A percentile compares a stretch with the other conserved stretches of the same genome.
Evolutionary conservation across 768 basidiomycete species (phyloP).

Genomic region (Saitozyma podzolica): DNA sequence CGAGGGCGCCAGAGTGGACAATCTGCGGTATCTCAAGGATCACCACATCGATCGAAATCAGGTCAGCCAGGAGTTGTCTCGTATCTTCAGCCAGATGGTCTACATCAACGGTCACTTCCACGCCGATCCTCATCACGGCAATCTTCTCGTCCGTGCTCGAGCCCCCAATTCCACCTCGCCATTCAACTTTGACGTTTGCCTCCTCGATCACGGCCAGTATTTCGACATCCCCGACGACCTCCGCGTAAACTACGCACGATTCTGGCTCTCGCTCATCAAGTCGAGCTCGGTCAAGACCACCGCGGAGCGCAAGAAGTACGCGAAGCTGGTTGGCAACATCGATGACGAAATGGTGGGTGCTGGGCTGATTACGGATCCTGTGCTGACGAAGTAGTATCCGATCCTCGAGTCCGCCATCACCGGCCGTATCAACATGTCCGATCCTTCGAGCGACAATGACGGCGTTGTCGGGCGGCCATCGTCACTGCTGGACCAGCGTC

Average conservation of each 20-base stretch:
- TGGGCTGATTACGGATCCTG: background rate
- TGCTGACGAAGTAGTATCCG: conserved; percentile 66
- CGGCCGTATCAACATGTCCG: conserved; percentile 66
- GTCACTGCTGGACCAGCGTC: conserved; percentile 33
- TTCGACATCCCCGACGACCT: conserved; percentile 82
- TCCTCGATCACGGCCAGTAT: conserved; percentile 81
- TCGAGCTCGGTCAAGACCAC: conserved; percentile 66
- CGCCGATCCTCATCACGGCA: conserved; percentile 85
- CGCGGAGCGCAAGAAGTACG: conserved; percentile 77
- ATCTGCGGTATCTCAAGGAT: conserved; percentile 75
- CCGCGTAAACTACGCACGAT: conserved; percentile 67
- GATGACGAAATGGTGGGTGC: conserved; percentile 70
- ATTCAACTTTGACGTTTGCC: conserved; percentile 92
- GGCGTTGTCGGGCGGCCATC: conserved; percentile 12
- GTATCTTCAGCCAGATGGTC: conserved; percentile 94
- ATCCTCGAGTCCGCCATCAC: conserved; percentile 94
- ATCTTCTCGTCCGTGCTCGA: conserved; percentile 82
- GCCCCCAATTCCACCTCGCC: conserved; percentile 67
- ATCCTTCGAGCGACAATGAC: conserved; percentile 6
- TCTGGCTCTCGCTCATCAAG: conserved; percentile 84
- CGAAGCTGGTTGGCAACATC: conserved; percentile 86
- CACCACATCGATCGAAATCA: conserved; percentile 88
- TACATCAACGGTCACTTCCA: conserved; percentile 77
- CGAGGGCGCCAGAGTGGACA: conserved; percentile 81
- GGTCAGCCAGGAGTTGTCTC: conserved; percentile 82